A percentile compares a stretch with the other conserved stretches of the same genome.
phyloP scores from a whole-genome alignment of 2,329 filamentous ascomycete genomes.

The Diaporthe batatas region DNA sequence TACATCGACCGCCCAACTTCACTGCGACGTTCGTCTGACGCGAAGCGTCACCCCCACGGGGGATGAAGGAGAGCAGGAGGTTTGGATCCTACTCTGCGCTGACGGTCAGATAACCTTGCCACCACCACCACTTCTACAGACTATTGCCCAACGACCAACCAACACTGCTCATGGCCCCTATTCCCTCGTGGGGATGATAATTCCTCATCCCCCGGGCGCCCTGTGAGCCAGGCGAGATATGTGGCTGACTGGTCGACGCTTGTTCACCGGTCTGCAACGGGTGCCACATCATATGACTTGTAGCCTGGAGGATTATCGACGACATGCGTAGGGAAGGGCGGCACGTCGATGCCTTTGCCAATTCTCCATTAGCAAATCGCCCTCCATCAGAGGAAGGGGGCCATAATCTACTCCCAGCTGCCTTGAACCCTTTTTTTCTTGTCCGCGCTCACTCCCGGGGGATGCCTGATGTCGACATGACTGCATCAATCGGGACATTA shows the following conservation, averaged over 20 bases:
- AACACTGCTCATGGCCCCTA: neutral
- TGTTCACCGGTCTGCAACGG: slow-evolving; percentile 35
- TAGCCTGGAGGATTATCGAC: slow-evolving; percentile 13
- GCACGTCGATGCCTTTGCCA: neutral
- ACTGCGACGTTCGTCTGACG: slow-evolving; percentile 34
- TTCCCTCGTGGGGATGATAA: neutral
- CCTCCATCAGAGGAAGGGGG: neutral
- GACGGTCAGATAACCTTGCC: slow-evolving; percentile 29
- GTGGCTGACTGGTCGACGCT: slow-evolving; percentile 29
- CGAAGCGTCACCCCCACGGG: slow-evolving; percentile 31
- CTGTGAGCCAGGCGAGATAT: slow-evolving; percentile 37
- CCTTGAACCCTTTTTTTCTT: neutral
- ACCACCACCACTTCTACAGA: neutral
- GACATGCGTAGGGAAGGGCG: slow-evolving; percentile 10
- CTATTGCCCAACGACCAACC: slow-evolving; percentile 1
- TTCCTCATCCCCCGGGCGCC: slow-evolving; percentile 24
- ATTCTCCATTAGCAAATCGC: slow-evolving; percentile 19
- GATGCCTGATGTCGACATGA: slow-evolving; percentile 21
- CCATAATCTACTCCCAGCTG: neutral
- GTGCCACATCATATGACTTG: slow-evolving; percentile 38
- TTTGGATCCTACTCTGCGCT: slow-evolving; percentile 33
- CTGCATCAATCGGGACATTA: slow-evolving; percentile 14
- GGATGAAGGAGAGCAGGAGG: slow-evolving; percentile 9
- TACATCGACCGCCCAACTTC: slow-evolving; percentile 1
- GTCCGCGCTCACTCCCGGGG: slow-evolving; percentile 9